Evolutionary conservation across 352 stramenopile genomes (phyloP).

Genomic region (Pythium volutum): DNA sequence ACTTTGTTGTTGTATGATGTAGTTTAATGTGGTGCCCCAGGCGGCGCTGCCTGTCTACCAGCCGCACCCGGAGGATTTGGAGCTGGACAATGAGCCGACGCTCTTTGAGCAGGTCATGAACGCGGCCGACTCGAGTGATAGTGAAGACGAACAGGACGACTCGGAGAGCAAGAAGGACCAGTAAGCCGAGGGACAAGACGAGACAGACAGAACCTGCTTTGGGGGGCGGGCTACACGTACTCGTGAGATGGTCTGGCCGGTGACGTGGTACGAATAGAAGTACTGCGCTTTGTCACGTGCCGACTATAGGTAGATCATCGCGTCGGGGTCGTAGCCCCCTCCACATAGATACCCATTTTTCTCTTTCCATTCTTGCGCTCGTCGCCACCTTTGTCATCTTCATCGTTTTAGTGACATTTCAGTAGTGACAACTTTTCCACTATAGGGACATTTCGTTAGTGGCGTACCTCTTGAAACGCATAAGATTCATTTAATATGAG

Average conservation of each 20-base stretch:
- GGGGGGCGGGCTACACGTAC: not conserved
- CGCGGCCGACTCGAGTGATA: conserved; percentile 81
- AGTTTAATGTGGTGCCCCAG: conserved; percentile 94
- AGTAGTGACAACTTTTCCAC: too few species aligned
- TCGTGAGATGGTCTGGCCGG: not conserved
- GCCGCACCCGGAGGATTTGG: conserved; percentile 97
- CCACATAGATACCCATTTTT: conserved; percentile 17
- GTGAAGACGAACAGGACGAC: conserved; percentile 78
- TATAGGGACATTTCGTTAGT: not conserved
- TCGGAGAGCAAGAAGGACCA: conserved; percentile 51
- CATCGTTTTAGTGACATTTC: not conserved
- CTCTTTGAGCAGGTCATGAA: conserved; percentile 98
- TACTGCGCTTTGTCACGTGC: not conserved
- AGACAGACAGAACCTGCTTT: not conserved
- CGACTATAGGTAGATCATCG: conserved; percentile 3
- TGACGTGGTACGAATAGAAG: conserved; percentile 3
- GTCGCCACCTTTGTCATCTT: not conserved
- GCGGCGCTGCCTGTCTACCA: conserved; percentile 93
- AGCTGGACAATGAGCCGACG: conserved; percentile 99
- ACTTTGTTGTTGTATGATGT: conserved; percentile 18
- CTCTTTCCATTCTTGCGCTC: not conserved
- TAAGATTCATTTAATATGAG: too few species aligned
- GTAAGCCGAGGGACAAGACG: conserved; percentile 21
- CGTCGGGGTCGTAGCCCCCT: not conserved
- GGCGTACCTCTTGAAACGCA: not conserved